Base-by-base conservation (phyloP, 768 basidiomycete species). In the Floccularia luteovirens region DNA sequence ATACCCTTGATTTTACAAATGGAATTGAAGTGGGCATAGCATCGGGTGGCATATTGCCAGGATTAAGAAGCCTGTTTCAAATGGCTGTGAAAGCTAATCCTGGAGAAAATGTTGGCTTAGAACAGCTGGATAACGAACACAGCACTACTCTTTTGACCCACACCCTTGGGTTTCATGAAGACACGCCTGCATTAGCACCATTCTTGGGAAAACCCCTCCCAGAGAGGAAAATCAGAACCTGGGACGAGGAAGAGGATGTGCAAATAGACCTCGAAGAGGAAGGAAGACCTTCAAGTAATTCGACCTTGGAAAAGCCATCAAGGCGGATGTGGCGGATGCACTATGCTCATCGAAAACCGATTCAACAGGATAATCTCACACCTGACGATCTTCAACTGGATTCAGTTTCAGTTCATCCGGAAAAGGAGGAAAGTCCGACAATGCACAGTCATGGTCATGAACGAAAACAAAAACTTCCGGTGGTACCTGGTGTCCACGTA, bases 181-280 rank as follows among this genome's bases (percentile, higher is more conserved):
- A 75, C 38, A 69, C 68, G 3, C 68, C 73, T 14, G 67, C 71
- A 4, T 57, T 77, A 23, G 75, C 74, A 3, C 60, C 57, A 4
- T 72, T 71, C 43, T 50, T 77, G 2, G 72, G 74, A 7, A 71
- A 69, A 48, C 53, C 59, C 20, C 56, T 60, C 3, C 53, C 56
- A 24, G 60, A 67, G 25, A 62, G 70, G 25, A 54, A 60, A 35
- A 72, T 77, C 36, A 62, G 58, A 36, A 63, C 67, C 4, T 65
- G 58, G 53, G 59, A 66, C 23, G 57, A 65, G 34, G 57, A 60
- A 37, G 52, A 56, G 23, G 43, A 56, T 22, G 57, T 74, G 24
- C 64, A 72, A 42, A 54, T 74, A 24, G 59, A 60, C 31, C 47
- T 25, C 43, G 36, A 43, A 16, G 23, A 34, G 4, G 37, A 49